Conservation (phyloP, 345 rosid species). For the Passiflora organensis region DNA sequence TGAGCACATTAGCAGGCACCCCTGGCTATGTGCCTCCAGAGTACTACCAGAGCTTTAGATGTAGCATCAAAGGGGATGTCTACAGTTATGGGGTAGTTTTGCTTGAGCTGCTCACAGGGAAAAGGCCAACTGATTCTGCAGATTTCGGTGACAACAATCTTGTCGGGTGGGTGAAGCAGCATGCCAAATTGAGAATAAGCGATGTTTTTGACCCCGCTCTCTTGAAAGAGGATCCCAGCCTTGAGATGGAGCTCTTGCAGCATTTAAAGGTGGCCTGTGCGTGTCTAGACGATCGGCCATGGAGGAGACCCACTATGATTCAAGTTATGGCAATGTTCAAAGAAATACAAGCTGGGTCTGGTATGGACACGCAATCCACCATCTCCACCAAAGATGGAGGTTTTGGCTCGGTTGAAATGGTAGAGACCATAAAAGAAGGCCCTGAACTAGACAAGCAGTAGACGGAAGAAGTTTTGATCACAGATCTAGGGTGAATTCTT, state of each 20-base stretch:
- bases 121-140: constrained; percentile 83
- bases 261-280: constrained; percentile 69
- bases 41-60: constrained; percentile 86
- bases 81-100: constrained; percentile 94
- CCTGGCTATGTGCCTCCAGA: constrained; percentile 99
- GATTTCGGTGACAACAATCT: constrained; percentile 97
- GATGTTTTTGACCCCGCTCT: constrained; percentile 77
- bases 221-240: constrained; percentile 61
- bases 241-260: constrained; percentile 69
- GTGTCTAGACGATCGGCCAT: constrained; percentile 73
- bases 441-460: constrained; percentile 49
- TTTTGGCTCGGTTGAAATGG: constrained; percentile 53
- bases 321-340: constrained; percentile 74
- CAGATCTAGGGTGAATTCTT: constrained; percentile 27
- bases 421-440: constrained; percentile 76
- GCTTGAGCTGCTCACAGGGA: constrained; percentile 85
- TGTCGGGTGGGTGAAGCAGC: constrained; percentile 97
- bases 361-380: constrained; percentile 71
- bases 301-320: constrained; percentile 71
- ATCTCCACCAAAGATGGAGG: constrained; percentile 62
- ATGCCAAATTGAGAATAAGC: constrained; percentile 61
- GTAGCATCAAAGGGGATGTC: constrained; percentile 89
- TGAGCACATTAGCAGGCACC: constrained; percentile 95
- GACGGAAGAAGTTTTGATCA: neutral
- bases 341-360: constrained; percentile 75